These are phyloP conservation scores for Coleophoma crateriformis DNA, from an alignment of 2,329 filamentous ascomycete genomes.

Conservation along the genomic window DNA sequence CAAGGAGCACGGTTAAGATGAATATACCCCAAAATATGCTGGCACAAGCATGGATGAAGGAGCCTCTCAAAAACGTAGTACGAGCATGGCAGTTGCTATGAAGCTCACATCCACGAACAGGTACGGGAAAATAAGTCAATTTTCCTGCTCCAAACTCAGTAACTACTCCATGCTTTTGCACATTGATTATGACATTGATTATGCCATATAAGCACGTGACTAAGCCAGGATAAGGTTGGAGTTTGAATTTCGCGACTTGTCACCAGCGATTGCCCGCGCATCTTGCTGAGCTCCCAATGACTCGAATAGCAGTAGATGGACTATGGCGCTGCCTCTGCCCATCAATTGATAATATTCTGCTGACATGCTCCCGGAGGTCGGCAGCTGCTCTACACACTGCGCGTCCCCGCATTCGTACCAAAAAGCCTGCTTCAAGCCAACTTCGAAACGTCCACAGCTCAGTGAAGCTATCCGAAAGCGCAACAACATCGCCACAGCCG, in stretches of 20 bases:
- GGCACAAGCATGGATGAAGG: too few relatives aligned
- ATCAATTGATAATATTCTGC: constrained; percentile 36
- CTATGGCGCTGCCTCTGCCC: constrained; percentile 62
- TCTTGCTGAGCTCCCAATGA: constrained; percentile 24
- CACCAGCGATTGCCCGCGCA: background rate
- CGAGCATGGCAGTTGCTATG: too few relatives aligned
- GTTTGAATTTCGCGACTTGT: background rate
- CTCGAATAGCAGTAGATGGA: constrained; percentile 42
- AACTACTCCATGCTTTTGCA: too few relatives aligned
- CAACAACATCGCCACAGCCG: constrained; percentile 6
- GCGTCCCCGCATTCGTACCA: background rate
- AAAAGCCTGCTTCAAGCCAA: constrained; percentile 1
- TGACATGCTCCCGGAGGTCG: constrained; percentile 20
- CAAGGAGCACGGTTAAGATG: too few relatives aligned
- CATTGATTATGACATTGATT: too few relatives aligned
- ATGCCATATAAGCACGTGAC: too few relatives aligned
- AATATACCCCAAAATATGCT: too few relatives aligned
- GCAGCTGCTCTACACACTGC: background rate
- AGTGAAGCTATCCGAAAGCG: background rate
- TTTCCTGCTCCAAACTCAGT: too few relatives aligned
- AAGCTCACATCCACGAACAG: too few relatives aligned
- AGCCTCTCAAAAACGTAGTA: too few relatives aligned
- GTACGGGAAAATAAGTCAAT: too few relatives aligned
- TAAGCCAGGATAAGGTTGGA: background rate
- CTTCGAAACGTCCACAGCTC: background rate